Percentiles rank a stretch among this genome's conserved stretches.
Conservation (phyloP, 1,284 basidiomycete species). For the Malassezia vespertilionis region DNA sequence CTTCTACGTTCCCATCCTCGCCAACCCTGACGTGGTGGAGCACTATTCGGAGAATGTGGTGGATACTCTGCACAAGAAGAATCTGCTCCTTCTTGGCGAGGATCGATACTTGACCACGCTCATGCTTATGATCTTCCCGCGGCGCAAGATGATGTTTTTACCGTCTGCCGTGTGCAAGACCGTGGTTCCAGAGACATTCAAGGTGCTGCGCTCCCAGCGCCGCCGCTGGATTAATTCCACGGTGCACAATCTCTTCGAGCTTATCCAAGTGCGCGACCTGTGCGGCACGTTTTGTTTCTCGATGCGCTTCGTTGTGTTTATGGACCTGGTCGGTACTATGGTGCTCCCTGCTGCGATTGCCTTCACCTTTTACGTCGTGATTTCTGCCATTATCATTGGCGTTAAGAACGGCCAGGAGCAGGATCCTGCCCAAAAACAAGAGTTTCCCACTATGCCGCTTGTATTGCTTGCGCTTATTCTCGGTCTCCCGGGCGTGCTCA, state of each 20-base stretch:
- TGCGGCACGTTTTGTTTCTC: constrained; percentile 52
- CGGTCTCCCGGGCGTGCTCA: constrained; percentile 50
- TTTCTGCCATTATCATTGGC: constrained; percentile 33
- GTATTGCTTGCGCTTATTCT: constrained; percentile 49
- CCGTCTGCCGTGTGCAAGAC: constrained; percentile 52
- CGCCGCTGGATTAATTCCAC: constrained; percentile 52
- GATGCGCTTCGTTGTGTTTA: constrained; percentile 50
- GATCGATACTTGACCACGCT: constrained; percentile 51
- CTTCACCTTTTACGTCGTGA: constrained; percentile 49
- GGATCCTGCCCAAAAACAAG: neutral
- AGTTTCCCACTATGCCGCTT: constrained; percentile 38
- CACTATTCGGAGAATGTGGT: constrained; percentile 52
- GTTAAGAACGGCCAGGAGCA: constrained; percentile 8
- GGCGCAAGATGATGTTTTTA: constrained; percentile 51
- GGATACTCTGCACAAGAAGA: constrained; percentile 51
- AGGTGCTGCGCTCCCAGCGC: constrained; percentile 50
- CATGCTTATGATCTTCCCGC: constrained; percentile 51
- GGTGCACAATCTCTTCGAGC: constrained; percentile 51
- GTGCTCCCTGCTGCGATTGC: constrained; percentile 51
- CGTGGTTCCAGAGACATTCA: constrained; percentile 51
- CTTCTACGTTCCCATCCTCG: constrained; percentile 50
- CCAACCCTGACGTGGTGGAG: constrained; percentile 50
- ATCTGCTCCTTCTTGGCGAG: constrained; percentile 50
- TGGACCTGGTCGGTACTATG: constrained; percentile 50
- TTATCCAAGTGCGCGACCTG: constrained; percentile 50